phyloP scores from a whole-genome alignment of 2,329 filamentous ascomycete genomes.

The Ophiostoma ulmi region DNA sequence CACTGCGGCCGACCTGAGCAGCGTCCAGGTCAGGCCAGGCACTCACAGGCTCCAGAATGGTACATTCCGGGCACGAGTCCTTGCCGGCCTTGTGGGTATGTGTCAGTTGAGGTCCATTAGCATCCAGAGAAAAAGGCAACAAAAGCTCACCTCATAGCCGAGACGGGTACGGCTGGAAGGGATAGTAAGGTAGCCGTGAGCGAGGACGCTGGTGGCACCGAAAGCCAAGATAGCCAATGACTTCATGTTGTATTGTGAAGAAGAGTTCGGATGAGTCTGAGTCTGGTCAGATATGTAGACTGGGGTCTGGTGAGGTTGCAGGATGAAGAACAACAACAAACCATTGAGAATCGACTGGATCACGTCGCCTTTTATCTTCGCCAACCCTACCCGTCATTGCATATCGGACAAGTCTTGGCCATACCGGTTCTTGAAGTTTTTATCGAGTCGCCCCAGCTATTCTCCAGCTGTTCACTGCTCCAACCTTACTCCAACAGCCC shows the following conservation, averaged over 20 bases:
- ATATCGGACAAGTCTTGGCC: not conserved
- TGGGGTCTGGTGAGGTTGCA: not conserved
- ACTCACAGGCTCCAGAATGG: not conserved
- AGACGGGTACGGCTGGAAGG: not conserved
- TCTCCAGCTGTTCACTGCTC: not conserved
- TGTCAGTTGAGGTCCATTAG: not conserved
- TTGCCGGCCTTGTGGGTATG: not conserved
- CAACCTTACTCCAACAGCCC: not conserved
- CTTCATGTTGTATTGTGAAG: not conserved
- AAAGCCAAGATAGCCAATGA: slow-evolving; percentile 5
- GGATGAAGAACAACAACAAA: not conserved
- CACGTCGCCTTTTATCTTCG: not conserved
- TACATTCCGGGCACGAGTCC: not conserved
- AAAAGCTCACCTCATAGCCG: not conserved
- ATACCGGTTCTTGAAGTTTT: not conserved
- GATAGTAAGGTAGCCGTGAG: slow-evolving; percentile 3
- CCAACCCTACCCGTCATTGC: not conserved
- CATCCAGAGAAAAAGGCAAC: not conserved
- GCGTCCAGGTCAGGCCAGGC: not conserved
- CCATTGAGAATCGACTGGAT: not conserved
- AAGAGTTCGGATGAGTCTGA: not conserved
- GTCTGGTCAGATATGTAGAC: not conserved
- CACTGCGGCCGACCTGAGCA: not conserved
- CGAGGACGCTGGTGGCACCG: slow-evolving; percentile 4
- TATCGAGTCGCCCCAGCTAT: too few species aligned